Conservation (phyloP, 495 filamentous ascomycete species). For the Daldinia concentrica region DNA sequence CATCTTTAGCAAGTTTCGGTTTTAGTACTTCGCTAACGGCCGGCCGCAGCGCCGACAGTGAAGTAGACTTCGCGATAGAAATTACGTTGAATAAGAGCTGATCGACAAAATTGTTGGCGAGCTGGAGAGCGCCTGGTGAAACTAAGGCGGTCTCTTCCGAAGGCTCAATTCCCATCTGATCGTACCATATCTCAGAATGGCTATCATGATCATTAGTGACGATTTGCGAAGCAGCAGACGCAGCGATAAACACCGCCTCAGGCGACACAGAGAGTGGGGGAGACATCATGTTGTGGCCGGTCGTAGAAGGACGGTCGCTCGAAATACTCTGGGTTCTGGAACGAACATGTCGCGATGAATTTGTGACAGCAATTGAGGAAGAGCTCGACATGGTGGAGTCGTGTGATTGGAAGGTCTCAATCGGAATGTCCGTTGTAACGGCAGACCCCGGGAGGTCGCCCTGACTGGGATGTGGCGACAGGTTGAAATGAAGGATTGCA, state of each 20-base stretch:
- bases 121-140: conserved; percentile 74
- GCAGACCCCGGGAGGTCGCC: conserved; percentile 43
- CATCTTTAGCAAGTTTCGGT: conserved; percentile 84
- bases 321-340: conserved; percentile 63
- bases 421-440: conserved; percentile 44
- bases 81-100: conserved; percentile 91
- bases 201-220: conserved; percentile 87
- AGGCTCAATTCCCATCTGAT: conserved; percentile 69
- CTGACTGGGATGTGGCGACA: conserved; percentile 37
- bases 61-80: conserved; percentile 80
- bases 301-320: conserved; percentile 62
- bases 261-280: conserved; percentile 75
- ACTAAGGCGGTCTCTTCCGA: conserved; percentile 75
- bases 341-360: conserved; percentile 50
- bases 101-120: conserved; percentile 94
- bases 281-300: conserved; percentile 63
- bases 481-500: conserved; percentile 37
- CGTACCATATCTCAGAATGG: conserved; percentile 70
- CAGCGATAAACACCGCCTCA: conserved; percentile 86
- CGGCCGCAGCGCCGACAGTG: conserved; percentile 77
- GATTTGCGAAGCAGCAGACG: conserved; percentile 89
- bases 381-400: conserved; percentile 54
- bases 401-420: conserved; percentile 41
- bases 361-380: conserved; percentile 48
- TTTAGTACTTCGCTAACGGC: conserved; percentile 90